Percentiles rank a stretch among this genome's conserved stretches.
Conservation (phyloP, 306 rosid genomes). For the Vicia villosa region DNA sequence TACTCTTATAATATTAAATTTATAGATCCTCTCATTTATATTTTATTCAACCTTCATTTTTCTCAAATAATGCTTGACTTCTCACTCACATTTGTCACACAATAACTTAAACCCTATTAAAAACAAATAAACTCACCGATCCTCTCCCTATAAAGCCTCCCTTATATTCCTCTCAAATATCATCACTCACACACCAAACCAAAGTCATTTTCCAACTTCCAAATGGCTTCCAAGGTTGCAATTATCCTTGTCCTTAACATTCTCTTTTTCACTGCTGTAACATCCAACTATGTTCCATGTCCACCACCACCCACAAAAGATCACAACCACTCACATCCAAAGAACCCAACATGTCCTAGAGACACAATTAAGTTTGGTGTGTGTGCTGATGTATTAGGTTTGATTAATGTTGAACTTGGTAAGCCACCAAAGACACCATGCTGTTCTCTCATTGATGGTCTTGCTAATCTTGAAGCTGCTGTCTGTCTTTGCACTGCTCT, state of each 20-base stretch:
- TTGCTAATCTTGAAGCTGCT: constrained; percentile 82
- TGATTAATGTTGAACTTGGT: constrained; percentile 65
- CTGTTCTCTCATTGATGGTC: constrained; percentile 58
- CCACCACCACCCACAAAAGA: constrained; percentile 57
- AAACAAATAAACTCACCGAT: background rate
- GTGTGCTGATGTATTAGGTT: constrained; percentile 69
- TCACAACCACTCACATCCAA: constrained; percentile 43
- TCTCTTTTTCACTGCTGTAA: constrained; percentile 68
- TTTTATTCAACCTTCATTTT: too few species aligned
- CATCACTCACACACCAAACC: constrained; percentile 24
- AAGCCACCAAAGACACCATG: constrained; percentile 68
- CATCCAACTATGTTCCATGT: constrained; percentile 63
- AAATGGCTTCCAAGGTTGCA: constrained; percentile 73
- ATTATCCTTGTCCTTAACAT: constrained; percentile 61
- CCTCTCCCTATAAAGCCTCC: constrained; percentile 53
- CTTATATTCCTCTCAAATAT: background rate
- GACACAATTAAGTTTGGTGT: constrained; percentile 74
- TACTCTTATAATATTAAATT: too few species aligned
- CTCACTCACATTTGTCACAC: too few species aligned
- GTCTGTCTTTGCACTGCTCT: constrained; percentile 89
- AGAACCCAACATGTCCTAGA: constrained; percentile 46
- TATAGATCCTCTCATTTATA: too few species aligned
- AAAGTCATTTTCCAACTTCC: background rate
- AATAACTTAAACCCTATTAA: background rate
- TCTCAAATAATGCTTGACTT: too few species aligned